phyloP scores from a whole-genome alignment of 2,329 filamentous ascomycete genomes.

The Metarhizium guizhouense region DNA sequence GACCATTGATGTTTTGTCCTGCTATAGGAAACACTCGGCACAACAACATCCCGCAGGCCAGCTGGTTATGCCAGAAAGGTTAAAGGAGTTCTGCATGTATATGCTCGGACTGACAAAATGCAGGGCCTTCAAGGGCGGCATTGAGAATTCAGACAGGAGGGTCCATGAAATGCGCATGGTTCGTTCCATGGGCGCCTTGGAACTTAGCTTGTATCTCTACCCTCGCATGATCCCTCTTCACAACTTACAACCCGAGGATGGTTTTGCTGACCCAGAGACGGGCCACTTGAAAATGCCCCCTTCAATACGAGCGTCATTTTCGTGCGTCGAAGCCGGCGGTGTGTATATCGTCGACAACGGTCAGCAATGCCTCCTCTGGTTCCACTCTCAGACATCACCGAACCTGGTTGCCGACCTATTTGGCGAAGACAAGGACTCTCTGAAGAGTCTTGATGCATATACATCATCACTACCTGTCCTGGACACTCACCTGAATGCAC shows the following conservation, averaged over 20 bases:
- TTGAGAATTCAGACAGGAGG: slow-evolving; percentile 81
- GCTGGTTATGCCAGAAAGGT: slow-evolving; percentile 86
- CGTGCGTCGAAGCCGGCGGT: slow-evolving; percentile 82
- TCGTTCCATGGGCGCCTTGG: slow-evolving; percentile 74
- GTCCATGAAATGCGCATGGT: slow-evolving; percentile 89
- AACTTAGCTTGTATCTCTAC: slow-evolving; percentile 88
- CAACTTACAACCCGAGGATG: slow-evolving; percentile 77
- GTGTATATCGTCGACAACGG: slow-evolving; percentile 95
- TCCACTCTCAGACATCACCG: slow-evolving; percentile 85
- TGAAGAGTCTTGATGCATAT: slow-evolving; percentile 75
- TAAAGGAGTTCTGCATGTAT: slow-evolving; percentile 97
- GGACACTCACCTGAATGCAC: slow-evolving; percentile 86
- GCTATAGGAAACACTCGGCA: slow-evolving; percentile 87
- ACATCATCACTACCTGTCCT: slow-evolving; percentile 72
- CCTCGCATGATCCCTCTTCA: slow-evolving; percentile 88
- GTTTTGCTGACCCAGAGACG: slow-evolving; percentile 79
- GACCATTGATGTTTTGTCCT: slow-evolving; percentile 83
- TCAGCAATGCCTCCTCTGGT: slow-evolving; percentile 83
- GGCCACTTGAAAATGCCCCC: slow-evolving; percentile 82
- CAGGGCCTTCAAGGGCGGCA: slow-evolving; percentile 85
- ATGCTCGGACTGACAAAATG: slow-evolving; percentile 84
- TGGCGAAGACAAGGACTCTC: slow-evolving; percentile 58
- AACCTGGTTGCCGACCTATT: slow-evolving; percentile 89
- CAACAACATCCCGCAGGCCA: slow-evolving; percentile 81
- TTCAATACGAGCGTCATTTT: slow-evolving; percentile 72